Percentiles rank a stretch among this genome's conserved stretches.
phyloP scores from a whole-genome alignment of 1,284 basidiomycete genomes.

The Coniophora puteana region DNA sequence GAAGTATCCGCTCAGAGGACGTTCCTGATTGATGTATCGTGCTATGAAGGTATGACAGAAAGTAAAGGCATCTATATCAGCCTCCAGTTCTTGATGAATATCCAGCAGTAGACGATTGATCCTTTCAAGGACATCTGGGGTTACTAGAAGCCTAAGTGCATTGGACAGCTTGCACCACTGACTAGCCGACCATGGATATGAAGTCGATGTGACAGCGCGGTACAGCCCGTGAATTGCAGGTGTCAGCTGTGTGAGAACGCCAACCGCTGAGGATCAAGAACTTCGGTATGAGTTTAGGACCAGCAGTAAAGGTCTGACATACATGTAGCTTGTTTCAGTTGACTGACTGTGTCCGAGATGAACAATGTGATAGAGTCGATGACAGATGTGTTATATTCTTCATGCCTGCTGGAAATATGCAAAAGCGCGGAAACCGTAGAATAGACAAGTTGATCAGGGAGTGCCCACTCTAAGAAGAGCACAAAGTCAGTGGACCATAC shows the following conservation, averaged over 20 bases:
- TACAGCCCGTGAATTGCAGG: conserved; percentile 87
- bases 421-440: conserved; percentile 74
- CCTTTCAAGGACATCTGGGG: conserved; percentile 57
- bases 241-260: conserved; percentile 70
- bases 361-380: conserved; percentile 60
- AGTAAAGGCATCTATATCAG: conserved; percentile 30
- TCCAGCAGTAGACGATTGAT: conserved; percentile 66
- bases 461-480: conserved; percentile 69
- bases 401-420: conserved; percentile 53
- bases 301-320: conserved; percentile 22
- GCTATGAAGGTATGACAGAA: conserved; percentile 73
- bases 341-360: conserved; percentile 52
- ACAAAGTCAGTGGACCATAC: conserved; percentile 11
- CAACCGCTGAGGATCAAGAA: conserved; percentile 45
- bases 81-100: conserved; percentile 52
- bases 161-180: conserved; percentile 64
- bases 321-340: conserved; percentile 55
- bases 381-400: conserved; percentile 43
- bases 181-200: conserved; percentile 67
- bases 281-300: background rate
- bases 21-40: conserved; percentile 70
- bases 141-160: conserved; percentile 55
- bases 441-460: conserved; percentile 78
- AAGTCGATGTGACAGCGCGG: conserved; percentile 76
- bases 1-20: conserved; percentile 85